phyloP scores from a whole-genome alignment of 768 basidiomycete species.

The Mycena floridula region DNA sequence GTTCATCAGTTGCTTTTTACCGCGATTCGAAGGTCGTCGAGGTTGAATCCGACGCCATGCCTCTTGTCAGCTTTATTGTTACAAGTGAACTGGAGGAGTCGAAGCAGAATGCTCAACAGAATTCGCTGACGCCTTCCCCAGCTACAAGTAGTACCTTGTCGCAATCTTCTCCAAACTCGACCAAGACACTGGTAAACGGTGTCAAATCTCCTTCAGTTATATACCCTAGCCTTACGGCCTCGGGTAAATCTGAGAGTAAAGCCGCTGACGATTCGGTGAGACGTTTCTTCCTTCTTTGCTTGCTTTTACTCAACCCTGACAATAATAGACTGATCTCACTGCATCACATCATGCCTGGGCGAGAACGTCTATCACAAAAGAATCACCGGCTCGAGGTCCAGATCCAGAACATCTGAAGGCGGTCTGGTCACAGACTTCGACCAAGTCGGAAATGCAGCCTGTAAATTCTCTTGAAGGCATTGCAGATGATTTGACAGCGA shows the following conservation, averaged over 20 bases:
- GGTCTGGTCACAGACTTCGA: conserved; percentile 76
- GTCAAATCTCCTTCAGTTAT: conserved; percentile 11
- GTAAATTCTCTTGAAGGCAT: conserved; percentile 83
- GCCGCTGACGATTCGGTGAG: conserved; percentile 51
- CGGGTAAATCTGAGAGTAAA: conserved; percentile 40
- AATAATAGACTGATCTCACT: conserved; percentile 1
- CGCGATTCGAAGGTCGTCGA: conserved; percentile 54
- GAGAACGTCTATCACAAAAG: conserved; percentile 55
- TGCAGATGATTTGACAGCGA: conserved; percentile 70
- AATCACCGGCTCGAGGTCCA: conserved; percentile 60
- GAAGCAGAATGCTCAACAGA: background rate
- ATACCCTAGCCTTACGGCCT: conserved; percentile 19
- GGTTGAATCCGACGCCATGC: conserved; percentile 38
- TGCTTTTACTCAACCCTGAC: background rate
- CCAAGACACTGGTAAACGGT: conserved; percentile 12
- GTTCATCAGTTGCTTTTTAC: conserved; percentile 68
- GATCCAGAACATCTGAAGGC: conserved; percentile 84
- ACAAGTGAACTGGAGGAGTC: conserved; percentile 64
- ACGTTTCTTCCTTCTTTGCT: conserved; percentile 16
- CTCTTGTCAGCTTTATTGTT: conserved; percentile 69
- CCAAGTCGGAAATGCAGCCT: conserved; percentile 57
- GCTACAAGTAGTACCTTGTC: conserved; percentile 3
- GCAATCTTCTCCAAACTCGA: conserved; percentile 1
- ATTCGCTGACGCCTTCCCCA: conserved; percentile 9
- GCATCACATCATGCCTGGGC: conserved; percentile 37